Evolutionary conservation across 306 rosid genomes (phyloP), one percentile per base, ranked within the genome.

Genomic region (Mimosa pudica): DNA sequence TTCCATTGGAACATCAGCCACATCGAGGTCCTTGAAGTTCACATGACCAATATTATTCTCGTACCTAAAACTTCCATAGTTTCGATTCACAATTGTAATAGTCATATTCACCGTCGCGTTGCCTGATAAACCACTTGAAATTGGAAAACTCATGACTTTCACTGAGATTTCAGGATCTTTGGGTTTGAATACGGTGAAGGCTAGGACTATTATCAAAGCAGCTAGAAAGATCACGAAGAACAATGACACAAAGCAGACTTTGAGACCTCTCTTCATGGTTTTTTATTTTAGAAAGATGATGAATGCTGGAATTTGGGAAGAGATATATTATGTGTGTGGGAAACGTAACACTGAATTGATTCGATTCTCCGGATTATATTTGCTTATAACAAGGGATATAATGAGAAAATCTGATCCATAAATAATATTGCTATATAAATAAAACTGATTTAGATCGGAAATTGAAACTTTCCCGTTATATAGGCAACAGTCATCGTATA

Each of bases 161-260:
- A 83, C 5, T 3, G 1, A 66, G 38, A 89, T 66, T 36, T 14
- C 24, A 4, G 92, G 94, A 46, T 88, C 64, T 17, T 72, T 88
- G 4, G 83, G 82, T 75, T 82, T 85, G 60, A 88, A 86, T 49
- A 88, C 32, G 55, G 92, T 88, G 35, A 88, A 78, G 13, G 11
- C 0, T 63, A 91, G 73, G 46, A 80, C 38, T 3, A 81, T 48
- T 11, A 87, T 18, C 18, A 84, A 70, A 0, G 52, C 8, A 35
- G 54, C 62, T 14, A 75, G 5, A 10, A 89, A 5, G 32, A 88
- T 42, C 1, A 87, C 36, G 71, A 86, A 32, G 69, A 89, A 0
- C 6, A 81, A 6, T 0, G 77, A 69, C 2, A 68, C 79, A 2
- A 84, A 20, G 52, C 85, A 85, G 9, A 86, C 74, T 82, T 64